Percentiles rank a stretch among this genome's conserved stretches.
Conservation (phyloP, 345 rosid species). For the Linum trigynum region DNA sequence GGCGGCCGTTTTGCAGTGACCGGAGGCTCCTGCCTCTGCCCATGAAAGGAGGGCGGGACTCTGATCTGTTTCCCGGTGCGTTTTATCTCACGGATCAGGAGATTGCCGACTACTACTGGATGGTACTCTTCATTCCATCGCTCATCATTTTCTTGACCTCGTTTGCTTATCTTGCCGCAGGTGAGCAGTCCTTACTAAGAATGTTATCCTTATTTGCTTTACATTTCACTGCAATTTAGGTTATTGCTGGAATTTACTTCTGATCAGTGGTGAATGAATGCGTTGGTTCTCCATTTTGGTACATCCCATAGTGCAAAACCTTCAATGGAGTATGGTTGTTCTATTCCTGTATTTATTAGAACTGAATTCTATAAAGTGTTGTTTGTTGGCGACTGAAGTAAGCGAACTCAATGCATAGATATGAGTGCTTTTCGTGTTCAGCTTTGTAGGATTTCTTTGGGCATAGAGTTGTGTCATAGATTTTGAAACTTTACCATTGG, state of each 20-base stretch:
- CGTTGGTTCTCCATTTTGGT: neutral
- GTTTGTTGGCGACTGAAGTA: neutral
- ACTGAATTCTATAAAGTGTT: too few relatives aligned
- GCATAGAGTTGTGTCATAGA: neutral
- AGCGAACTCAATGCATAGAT: neutral
- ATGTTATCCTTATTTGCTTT: neutral
- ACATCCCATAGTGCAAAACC: neutral
- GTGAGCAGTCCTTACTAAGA: slow-evolving; percentile 18
- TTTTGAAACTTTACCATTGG: neutral
- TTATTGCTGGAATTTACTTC: neutral
- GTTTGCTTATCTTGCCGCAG: slow-evolving; percentile 61
- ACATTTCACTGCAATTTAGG: neutral
- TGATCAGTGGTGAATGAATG: neutral
- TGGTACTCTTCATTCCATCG: slow-evolving; percentile 72
- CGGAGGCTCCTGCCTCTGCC: slow-evolving; percentile 47
- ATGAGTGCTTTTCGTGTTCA: neutral
- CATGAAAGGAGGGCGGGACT: slow-evolving; percentile 43
- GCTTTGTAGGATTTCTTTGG: neutral
- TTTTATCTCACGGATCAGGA: slow-evolving; percentile 86
- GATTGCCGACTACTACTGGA: slow-evolving; percentile 84
- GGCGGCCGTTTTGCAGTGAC: slow-evolving; percentile 68
- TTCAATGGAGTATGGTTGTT: neutral
- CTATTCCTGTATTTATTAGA: neutral
- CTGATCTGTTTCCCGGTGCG: slow-evolving; percentile 56
- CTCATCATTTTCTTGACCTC: slow-evolving; percentile 52